Evolutionary conservation across 1,284 basidiomycete species (phyloP).

Genomic region (Cryptococcus jaspeensis): DNA sequence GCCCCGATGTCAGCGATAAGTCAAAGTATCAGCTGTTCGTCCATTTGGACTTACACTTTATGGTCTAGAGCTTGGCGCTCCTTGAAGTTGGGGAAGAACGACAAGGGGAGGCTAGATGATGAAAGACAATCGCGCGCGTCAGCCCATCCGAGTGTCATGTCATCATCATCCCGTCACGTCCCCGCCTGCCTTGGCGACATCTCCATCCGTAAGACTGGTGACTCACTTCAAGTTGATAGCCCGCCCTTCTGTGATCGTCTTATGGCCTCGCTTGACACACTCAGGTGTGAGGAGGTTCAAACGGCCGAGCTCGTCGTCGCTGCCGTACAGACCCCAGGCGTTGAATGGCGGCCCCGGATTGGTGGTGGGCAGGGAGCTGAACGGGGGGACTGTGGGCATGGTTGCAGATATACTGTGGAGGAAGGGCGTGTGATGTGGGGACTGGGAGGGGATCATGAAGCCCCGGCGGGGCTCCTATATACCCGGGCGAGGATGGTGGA

Average conservation of each 20-base stretch:
- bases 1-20: too few species aligned
- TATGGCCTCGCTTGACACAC: conserved; percentile 24
- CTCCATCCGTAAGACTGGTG: too few species aligned
- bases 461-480: too few species aligned
- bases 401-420: too few species aligned
- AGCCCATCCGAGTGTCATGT: too few species aligned
- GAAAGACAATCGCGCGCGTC: too few species aligned
- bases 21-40: not conserved
- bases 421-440: too few species aligned
- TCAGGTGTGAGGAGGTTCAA: conserved; percentile 36
- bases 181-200: too few species aligned
- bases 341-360: conserved; percentile 31
- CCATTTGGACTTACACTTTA: not conserved
- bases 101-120: not conserved
- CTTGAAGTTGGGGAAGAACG: not conserved
- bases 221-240: conserved; percentile 36
- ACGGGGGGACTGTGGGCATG: too few species aligned
- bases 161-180: too few species aligned
- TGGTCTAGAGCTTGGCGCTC: not conserved
- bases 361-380: not conserved
- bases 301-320: conserved; percentile 30
- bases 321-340: conserved; percentile 36
- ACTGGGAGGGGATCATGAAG: too few species aligned
- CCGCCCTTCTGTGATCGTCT: conserved; percentile 23
- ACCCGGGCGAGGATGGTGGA: too few species aligned